Base-by-base conservation (phyloP, 257 asterid genomes). In the Fraxinus excelsior region DNA sequence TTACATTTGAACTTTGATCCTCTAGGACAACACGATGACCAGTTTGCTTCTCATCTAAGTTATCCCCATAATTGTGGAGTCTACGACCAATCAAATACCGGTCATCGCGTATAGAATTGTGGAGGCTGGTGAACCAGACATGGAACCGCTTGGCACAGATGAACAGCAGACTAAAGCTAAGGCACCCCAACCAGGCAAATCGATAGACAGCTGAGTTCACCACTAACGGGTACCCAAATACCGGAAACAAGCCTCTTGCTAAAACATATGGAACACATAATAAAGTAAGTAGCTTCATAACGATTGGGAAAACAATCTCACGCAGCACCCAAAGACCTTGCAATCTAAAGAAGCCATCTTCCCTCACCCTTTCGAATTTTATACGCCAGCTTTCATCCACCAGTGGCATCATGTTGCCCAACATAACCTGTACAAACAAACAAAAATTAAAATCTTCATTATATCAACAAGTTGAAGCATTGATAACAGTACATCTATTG, bases 181-280 rank as follows among this genome's bases (percentile, higher is more conserved):
- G 97, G 72, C 99, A 95, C 29, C 98, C 99, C 86, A 95, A 25
- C 99, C 99, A 95, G 73, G 99, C 98, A 53, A 86, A 95, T 7
- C 99, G 87, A 64, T 93, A 93, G 32, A 95, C 97, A 14, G 98
- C 97, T 1, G 99, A 95, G 89, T 95, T 95, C 73, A 95, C 96
- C 49, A 95, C 87, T 40, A 95, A 78, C 2, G 99, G 97, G 82
- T 93, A 95, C 35, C 99, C 99, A 5, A 95, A 76, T 74, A 93
- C 81, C 0, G 99, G 99, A 60, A 95, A 95, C 29, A 95, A 87
- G 7, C 97, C 98, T 79, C 97, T 81, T 34, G 99, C 89, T 74
- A 95, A 72, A 8, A 95, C 98, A 38, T 95, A 95, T 16, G 99
- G 99, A 7, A 93, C 97, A 37, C 99, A 95, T 49, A 95, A 80